Conservation (phyloP, 1,139 yeast species). For the Waltiozyma sp. region DNA sequence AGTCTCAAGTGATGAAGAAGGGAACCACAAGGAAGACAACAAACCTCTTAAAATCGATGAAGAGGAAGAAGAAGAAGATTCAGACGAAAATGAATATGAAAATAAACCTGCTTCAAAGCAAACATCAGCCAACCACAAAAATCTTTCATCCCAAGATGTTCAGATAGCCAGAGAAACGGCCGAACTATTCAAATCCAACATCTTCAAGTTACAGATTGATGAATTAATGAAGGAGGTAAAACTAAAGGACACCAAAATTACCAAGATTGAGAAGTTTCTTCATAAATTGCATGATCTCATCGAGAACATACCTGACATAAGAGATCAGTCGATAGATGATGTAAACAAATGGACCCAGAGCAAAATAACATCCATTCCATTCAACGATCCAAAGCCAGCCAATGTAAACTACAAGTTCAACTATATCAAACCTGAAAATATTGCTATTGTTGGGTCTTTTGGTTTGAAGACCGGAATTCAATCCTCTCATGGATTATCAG, state of each 20-base stretch:
- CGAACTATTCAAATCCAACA: constrained; percentile 85
- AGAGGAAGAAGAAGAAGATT: constrained; percentile 9
- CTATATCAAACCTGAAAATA: constrained; percentile 61
- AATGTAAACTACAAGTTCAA: constrained; percentile 60
- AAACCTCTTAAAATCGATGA: neutral
- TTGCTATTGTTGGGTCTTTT: constrained; percentile 80
- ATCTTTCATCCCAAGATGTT: constrained; percentile 67
- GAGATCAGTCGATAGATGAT: constrained; percentile 39
- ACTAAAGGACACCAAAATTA: constrained; percentile 57
- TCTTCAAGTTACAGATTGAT: constrained; percentile 89
- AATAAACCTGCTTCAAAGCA: constrained; percentile 14
- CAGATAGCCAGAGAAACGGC: constrained; percentile 91
- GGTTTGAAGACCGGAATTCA: constrained; percentile 75
- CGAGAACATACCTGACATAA: constrained; percentile 46
- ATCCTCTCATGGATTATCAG: constrained; percentile 46
- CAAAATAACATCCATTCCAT: constrained; percentile 57
- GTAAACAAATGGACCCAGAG: constrained; percentile 39
- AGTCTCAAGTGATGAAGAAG: constrained; percentile 9
- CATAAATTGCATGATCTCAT: constrained; percentile 67
- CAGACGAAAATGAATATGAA: constrained; percentile 12
- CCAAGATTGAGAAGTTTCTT: constrained; percentile 62
- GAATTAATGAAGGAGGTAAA: constrained; percentile 74
- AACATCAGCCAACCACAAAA: constrained; percentile 6
- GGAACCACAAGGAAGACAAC: constrained; percentile 8
- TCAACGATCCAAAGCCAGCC: constrained; percentile 80